These are phyloP conservation scores for Leccinum subgranulosum DNA, from an alignment of 768 basidiomycete genomes.

Conservation along the genomic window DNA sequence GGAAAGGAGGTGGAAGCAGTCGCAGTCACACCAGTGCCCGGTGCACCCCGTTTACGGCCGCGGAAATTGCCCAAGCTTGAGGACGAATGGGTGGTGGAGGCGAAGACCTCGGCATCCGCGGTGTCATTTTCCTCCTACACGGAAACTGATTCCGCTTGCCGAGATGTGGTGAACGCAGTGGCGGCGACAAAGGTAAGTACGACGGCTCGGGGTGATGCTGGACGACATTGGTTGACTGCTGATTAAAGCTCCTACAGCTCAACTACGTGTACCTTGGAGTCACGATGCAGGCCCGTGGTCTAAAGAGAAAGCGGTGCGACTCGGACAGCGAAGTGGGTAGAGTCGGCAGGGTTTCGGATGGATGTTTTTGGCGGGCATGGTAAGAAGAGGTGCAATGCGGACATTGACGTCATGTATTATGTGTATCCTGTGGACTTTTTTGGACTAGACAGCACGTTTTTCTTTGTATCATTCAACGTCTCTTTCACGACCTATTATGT, in stretches of 20 bases:
- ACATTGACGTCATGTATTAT: neutral
- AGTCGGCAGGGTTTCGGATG: neutral
- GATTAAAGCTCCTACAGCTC: neutral
- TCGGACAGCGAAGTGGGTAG: neutral
- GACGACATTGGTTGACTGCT: neutral
- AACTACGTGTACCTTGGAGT: conserved; percentile 2
- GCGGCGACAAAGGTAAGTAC: conserved; percentile 12
- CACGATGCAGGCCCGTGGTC: neutral
- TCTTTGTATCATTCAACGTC: neutral
- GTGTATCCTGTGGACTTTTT: neutral
- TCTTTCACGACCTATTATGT: neutral
- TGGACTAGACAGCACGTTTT: neutral
- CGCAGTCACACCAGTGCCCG: conserved; percentile 8
- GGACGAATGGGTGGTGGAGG: neutral
- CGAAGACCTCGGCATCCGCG: neutral
- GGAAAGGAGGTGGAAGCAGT: neutral
- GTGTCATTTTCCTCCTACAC: neutral
- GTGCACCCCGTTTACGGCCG: conserved; percentile 23
- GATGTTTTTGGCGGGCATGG: neutral
- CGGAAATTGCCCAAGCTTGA: conserved; percentile 19
- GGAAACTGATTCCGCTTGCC: neutral
- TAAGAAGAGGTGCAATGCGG: neutral
- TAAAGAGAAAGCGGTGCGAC: conserved; percentile 20
- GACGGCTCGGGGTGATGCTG: neutral
- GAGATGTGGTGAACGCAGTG: neutral